Conservation (phyloP, 345 rosid species). For the Pistacia integerrima region DNA sequence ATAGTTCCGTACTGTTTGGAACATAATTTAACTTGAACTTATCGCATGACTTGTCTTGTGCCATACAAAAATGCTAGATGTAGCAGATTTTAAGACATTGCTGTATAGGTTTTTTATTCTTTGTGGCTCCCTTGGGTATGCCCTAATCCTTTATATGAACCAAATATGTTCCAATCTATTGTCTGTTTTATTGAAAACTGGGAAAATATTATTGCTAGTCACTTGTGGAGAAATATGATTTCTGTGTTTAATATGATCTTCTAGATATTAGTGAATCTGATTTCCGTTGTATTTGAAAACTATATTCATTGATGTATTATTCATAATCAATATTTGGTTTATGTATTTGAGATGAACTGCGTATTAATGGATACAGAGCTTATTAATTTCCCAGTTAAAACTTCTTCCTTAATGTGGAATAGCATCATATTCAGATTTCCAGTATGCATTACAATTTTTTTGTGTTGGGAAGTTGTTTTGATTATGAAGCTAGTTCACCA, state of each 20-base stretch:
- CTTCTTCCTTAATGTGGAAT: background rate
- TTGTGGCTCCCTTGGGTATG: background rate
- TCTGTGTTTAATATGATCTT: no score
- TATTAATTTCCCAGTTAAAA: slow-evolving; percentile 5
- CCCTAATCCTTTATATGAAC: background rate
- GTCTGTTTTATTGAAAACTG: no score
- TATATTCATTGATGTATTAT: no score
- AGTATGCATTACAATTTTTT: background rate
- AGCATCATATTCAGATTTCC: background rate
- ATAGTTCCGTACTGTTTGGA: no score
- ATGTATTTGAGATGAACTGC: no score
- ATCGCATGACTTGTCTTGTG: background rate
- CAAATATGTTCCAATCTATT: background rate
- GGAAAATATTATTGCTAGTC: no score
- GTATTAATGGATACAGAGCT: no score
- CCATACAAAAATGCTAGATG: background rate
- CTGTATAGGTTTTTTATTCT: background rate
- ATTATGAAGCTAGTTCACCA: background rate
- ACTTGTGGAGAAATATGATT: no score
- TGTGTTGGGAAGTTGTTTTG: background rate
- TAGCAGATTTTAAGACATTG: background rate
- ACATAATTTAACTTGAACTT: background rate
- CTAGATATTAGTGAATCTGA: no score
- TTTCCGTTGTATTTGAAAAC: no score
- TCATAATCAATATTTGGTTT: no score